phyloP scores from a whole-genome alignment of 257 asterid species.

The Solanum habrochaites region DNA sequence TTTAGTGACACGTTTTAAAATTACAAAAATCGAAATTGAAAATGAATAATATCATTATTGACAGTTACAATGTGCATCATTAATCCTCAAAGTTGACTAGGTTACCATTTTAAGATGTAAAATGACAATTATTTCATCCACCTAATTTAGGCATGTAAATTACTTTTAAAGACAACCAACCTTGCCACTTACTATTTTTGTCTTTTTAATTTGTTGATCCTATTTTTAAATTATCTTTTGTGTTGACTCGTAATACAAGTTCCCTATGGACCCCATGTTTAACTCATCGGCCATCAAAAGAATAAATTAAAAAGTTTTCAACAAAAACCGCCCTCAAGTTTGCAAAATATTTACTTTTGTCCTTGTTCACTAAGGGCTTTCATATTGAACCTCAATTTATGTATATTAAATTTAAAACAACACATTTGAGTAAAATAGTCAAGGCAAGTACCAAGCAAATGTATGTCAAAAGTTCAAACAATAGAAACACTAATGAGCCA shows the following conservation, averaged over 20 bases:
- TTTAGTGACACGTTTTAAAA: no score
- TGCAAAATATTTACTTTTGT: background rate
- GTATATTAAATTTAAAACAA: no score
- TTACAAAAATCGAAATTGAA: no score
- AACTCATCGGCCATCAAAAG: background rate
- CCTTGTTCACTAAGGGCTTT: background rate
- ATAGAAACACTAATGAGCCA: background rate
- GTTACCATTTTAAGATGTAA: background rate
- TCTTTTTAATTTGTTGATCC: no score
- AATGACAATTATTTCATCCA: background rate
- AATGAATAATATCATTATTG: no score
- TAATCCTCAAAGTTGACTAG: background rate
- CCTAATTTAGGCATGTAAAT: background rate
- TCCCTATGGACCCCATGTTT: no score
- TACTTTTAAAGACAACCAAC: background rate
- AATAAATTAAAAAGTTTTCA: background rate
- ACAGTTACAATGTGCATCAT: no score
- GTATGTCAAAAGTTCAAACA: background rate
- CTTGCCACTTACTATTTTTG: no score
- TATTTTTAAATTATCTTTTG: no score
- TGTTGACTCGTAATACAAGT: no score
- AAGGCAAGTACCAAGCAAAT: background rate
- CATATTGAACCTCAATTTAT: background rate
- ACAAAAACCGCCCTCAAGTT: background rate
- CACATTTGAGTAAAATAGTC: background rate